Evolutionary conservation across 1,284 basidiomycete genomes (phyloP).

Genomic region (Malassezia arunalokei): DNA sequence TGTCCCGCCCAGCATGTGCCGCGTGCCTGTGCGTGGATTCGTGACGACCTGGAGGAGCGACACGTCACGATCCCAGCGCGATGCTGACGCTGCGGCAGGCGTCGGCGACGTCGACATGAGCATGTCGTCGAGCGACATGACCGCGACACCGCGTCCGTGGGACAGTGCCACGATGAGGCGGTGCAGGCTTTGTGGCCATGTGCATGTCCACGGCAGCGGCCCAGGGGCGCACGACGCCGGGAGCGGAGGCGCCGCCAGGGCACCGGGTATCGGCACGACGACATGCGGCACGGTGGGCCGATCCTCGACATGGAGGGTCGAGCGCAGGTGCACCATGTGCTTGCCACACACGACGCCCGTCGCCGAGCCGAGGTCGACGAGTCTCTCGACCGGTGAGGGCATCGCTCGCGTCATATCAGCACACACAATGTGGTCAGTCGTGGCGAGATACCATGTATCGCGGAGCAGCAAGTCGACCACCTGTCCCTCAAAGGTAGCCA

Average conservation of each 20-base stretch:
- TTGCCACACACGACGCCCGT: not conserved
- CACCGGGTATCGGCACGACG: too few relatives aligned
- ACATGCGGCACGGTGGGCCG: too few relatives aligned
- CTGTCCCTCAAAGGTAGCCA: too few relatives aligned
- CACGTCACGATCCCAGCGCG: constrained; percentile 3
- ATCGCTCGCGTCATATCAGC: too few relatives aligned
- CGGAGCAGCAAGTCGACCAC: too few relatives aligned
- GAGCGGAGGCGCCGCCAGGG: too few relatives aligned
- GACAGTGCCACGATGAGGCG: too few relatives aligned
- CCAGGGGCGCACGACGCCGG: too few relatives aligned
- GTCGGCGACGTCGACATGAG: not conserved
- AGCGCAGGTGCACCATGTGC: too few relatives aligned
- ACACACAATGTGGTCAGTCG: too few relatives aligned
- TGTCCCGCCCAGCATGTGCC: constrained; percentile 10
- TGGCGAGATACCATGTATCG: too few relatives aligned
- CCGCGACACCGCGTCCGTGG: not conserved
- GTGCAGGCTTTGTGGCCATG: not conserved
- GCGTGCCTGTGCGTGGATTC: constrained; percentile 16
- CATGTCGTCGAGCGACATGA: not conserved
- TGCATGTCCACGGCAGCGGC: not conserved
- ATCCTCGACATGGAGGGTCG: too few relatives aligned
- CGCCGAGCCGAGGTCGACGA: not conserved
- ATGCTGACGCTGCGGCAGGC: not conserved
- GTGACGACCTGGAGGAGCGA: constrained; percentile 8
- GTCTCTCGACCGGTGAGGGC: not conserved